Evolutionary conservation across 1,139 yeast genomes (phyloP).

Genomic region (Hansenula sp.): DNA sequence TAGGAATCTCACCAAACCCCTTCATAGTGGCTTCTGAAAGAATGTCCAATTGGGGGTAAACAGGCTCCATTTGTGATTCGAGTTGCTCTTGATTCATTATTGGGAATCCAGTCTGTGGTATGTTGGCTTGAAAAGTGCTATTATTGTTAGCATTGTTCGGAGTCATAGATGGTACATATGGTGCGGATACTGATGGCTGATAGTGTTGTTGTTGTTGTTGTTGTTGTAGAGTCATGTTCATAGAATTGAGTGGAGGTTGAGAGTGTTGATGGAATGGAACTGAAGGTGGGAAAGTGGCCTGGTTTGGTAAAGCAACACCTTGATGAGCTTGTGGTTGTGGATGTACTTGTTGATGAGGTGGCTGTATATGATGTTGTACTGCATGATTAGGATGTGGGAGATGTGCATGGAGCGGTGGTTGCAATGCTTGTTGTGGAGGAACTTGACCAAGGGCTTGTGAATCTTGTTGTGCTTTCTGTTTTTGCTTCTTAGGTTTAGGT

Average conservation of each 20-base stretch:
- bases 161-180: no score
- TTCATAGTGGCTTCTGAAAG: constrained; percentile 21
- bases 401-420: neutral
- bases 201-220: no score
- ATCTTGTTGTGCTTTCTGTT: no score
- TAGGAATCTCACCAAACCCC: constrained; percentile 19
- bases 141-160: no score
- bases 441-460: no score
- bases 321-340: neutral
- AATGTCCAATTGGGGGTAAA: constrained; percentile 17
- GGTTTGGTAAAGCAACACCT: neutral
- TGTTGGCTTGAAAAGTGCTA: no score
- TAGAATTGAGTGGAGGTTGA: neutral
- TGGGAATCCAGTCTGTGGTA: neutral
- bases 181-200: no score
- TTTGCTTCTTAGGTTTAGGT: no score
- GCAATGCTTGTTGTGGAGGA: neutral
- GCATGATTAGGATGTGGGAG: constrained; percentile 4
- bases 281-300: no score
- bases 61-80: constrained; percentile 6
- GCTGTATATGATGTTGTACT: constrained; percentile 8
- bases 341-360: constrained; percentile 6
- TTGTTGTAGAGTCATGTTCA: neutral
- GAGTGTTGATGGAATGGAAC: neutral
- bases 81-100: neutral